Conservation (phyloP, 495 filamentous ascomycete genomes). For the Pyronema domesticum region DNA sequence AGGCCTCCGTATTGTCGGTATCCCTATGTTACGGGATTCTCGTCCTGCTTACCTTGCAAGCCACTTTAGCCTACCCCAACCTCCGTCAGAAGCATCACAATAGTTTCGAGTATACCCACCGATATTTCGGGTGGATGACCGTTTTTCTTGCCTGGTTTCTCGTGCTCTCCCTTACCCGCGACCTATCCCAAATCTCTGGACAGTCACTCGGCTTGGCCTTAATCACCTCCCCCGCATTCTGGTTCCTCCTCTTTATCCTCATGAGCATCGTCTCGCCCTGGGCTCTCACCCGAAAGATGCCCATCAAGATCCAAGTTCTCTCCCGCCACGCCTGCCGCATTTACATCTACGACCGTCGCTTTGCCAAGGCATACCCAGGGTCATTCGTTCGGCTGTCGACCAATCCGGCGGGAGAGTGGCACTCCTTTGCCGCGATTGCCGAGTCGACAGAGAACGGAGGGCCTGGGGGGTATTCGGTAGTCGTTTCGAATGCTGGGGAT, state of each 20-base stretch:
- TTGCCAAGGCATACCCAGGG: conserved; percentile 33
- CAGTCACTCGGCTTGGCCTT: conserved; percentile 27
- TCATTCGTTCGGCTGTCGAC: conserved; percentile 33
- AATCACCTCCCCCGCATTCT: conserved; percentile 42
- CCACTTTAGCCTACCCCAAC: conserved; percentile 33
- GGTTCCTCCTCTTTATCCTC: conserved; percentile 45
- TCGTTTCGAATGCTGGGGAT: conserved; percentile 70
- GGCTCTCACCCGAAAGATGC: conserved; percentile 43
- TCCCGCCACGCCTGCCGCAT: conserved; percentile 55
- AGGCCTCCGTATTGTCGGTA: conserved; percentile 22
- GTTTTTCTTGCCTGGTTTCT: conserved; percentile 44
- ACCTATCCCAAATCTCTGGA: not conserved
- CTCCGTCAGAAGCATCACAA: conserved; percentile 41
- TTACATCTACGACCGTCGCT: conserved; percentile 43
- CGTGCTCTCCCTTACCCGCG: conserved; percentile 24
- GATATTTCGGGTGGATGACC: conserved; percentile 46
- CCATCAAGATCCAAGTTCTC: conserved; percentile 43
- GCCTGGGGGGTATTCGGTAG: conserved; percentile 43
- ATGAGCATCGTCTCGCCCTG: conserved; percentile 47
- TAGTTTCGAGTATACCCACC: conserved; percentile 48
- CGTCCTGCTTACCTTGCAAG: conserved; percentile 27
- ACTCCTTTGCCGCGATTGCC: conserved; percentile 64
- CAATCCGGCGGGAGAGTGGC: conserved; percentile 54
- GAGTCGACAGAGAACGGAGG: conserved; percentile 21
- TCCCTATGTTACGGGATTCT: conserved; percentile 30